Base-by-base conservation (phyloP, 2,329 filamentous ascomycete species). In the Aaosphaeria pasadenensis region DNA sequence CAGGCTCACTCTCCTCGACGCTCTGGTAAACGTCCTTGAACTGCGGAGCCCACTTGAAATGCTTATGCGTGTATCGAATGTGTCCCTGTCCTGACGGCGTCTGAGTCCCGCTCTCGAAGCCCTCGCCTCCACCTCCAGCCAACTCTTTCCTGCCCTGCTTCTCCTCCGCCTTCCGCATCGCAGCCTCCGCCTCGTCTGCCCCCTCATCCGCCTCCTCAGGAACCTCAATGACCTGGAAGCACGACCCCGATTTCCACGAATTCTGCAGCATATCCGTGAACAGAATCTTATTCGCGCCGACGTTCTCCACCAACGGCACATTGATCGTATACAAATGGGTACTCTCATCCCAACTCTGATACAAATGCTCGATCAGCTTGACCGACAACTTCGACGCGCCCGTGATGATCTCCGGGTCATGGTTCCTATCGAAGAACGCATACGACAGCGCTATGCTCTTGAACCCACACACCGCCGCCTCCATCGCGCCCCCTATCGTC, bases 11-110 rank as follows among this genome's bases (percentile, higher is more conserved):
- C 55, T 87, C 82, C 58, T 91, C 84, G n/a, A 96, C 91, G 57
- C 88, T 91, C 65, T 87, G 83, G 70, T 90, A 90, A 2, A 97
- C 90, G 70, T 95, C 91, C 32, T 82, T 79, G 71, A 97, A 94
- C 54, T 83, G 83, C 2, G 92, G 94, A 42, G 88, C 84, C 94
- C 94, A 97, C 72, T 92, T 95, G 77, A 96, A 97, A 71, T 95
- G 88, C 68, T 88, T 89, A 70, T 95, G 89, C 47, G 77, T 80
- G 66, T 90, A 85, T 30, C 79, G 74, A 38, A 72, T 62, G 44
- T 73, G 68, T 7, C 63, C 56, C 39, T 57, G 62, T n/a, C 44
- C 43, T 2, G 50, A 53, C 7, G 66, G 65, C 13, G 66, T 69
- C 5, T 65, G 64, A 4, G 47, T 48, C 36, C 58, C 67, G 59